Evolutionary conservation across 192 early-diverging fungal genomes (phyloP).

Genomic region (Phlyctochytrium bullatum): DNA sequence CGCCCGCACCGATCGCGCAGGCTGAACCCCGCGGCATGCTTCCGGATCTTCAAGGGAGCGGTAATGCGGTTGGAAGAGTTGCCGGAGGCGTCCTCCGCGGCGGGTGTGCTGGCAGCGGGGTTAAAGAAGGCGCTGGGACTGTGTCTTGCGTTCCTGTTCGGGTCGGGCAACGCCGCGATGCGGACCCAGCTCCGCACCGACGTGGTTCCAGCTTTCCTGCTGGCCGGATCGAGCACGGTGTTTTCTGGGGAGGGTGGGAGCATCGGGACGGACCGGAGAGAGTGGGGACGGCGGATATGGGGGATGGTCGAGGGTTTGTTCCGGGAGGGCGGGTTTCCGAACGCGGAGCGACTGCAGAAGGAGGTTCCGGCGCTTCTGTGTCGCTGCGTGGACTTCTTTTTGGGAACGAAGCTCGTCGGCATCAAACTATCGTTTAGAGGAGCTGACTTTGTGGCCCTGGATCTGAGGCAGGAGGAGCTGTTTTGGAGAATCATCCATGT

Average conservation of each 20-base stretch:
- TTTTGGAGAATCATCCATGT: conserved; percentile 20
- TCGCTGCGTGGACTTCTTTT: neutral
- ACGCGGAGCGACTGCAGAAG: neutral
- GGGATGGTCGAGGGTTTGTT: neutral
- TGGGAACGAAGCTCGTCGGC: neutral
- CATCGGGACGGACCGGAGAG: too few relatives aligned
- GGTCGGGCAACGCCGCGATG: neutral
- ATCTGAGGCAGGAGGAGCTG: conserved; percentile 4
- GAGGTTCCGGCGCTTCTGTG: neutral
- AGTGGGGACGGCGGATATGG: neutral
- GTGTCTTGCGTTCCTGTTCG: neutral
- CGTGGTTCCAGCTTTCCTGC: neutral
- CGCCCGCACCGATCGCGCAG: neutral
- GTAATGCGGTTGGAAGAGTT: too few relatives aligned
- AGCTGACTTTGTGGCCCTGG: neutral
- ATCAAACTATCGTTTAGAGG: neutral
- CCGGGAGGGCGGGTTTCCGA: neutral
- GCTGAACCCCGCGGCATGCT: neutral
- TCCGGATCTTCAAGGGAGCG: too few relatives aligned
- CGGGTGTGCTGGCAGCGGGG: neutral
- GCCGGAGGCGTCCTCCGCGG: too few relatives aligned
- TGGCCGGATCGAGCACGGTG: neutral
- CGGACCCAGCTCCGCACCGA: neutral
- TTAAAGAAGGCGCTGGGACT: neutral
- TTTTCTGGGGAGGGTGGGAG: neutral